Conservation (phyloP, 768 basidiomycete genomes). For the Pleurotus tuber-regium region DNA sequence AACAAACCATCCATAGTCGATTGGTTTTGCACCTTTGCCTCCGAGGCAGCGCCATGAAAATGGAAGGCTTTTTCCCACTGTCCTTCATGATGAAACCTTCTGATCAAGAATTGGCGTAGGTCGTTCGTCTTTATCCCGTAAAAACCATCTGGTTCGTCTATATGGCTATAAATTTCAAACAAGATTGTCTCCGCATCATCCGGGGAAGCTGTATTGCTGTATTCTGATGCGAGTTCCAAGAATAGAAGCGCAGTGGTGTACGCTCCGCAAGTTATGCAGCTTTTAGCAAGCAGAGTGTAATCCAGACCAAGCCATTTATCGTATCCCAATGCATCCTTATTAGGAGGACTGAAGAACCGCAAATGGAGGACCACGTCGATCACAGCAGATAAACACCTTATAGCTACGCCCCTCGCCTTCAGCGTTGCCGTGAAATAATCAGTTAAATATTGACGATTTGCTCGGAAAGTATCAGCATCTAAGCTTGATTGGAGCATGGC, state of each 20-base stretch:
- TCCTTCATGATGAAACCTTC: conserved; percentile 87
- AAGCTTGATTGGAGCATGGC: conserved; percentile 46
- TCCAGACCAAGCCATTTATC: conserved; percentile 85
- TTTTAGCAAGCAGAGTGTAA: conserved; percentile 64
- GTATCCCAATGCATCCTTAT: conserved; percentile 42
- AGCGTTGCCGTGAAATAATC: conserved; percentile 61
- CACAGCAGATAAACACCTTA: conserved; percentile 53
- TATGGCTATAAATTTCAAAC: conserved; percentile 91
- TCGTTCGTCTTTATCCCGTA: conserved; percentile 87
- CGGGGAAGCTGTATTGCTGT: conserved; percentile 24
- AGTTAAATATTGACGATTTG: conserved; percentile 36
- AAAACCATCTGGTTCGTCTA: conserved; percentile 98
- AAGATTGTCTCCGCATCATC: conserved; percentile 64
- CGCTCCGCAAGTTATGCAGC: conserved; percentile 74
- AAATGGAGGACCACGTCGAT: conserved; percentile 80
- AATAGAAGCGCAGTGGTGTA: conserved; percentile 91
- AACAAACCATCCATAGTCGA: conserved; percentile 63
- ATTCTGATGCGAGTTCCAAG: conserved; percentile 74
- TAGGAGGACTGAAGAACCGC: conserved; percentile 58
- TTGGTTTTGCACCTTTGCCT: conserved; percentile 47
- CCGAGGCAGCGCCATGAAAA: conserved; percentile 83
- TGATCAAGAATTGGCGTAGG: conserved; percentile 76
- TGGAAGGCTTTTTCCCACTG: conserved; percentile 91
- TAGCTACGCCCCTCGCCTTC: conserved; percentile 29
- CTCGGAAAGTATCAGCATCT: conserved; percentile 14